These are phyloP conservation scores for Ploettnerulaceae sp. DNA, from an alignment of 2,329 filamentous ascomycete species.

Conservation along the genomic window DNA sequence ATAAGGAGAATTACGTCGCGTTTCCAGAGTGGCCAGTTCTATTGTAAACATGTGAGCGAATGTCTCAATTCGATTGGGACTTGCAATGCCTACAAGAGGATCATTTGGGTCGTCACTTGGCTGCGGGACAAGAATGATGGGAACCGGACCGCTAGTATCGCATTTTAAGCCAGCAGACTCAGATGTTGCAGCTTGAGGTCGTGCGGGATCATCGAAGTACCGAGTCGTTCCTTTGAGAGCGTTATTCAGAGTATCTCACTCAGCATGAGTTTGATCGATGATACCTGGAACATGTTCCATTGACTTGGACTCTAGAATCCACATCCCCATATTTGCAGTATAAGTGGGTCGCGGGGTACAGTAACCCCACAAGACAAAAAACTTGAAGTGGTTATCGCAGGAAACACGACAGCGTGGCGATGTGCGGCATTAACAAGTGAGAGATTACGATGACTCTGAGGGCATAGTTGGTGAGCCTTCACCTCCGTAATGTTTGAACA, in stretches of 20 bases:
- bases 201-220: slow-evolving; percentile 57
- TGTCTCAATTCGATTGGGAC: not conserved
- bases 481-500: too few relatives aligned
- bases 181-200: slow-evolving; percentile 40
- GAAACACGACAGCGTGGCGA: too few relatives aligned
- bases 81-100: slow-evolving; percentile 54
- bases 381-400: too few relatives aligned
- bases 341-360: not conserved
- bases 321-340: slow-evolving; percentile 41
- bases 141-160: slow-evolving; percentile 59
- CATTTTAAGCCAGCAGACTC: slow-evolving; percentile 58
- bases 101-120: slow-evolving; percentile 89
- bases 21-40: slow-evolving; percentile 83
- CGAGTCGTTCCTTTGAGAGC: slow-evolving; percentile 49
- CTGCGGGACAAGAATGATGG: slow-evolving; percentile 83
- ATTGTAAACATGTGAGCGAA: slow-evolving; percentile 16
- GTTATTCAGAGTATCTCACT: slow-evolving; percentile 1
- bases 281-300: slow-evolving; percentile 70
- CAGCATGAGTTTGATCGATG: slow-evolving; percentile 20
- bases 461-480: too few relatives aligned
- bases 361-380: slow-evolving; percentile 3
- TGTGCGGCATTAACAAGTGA: too few relatives aligned
- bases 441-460: too few relatives aligned
- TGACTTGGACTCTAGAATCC: slow-evolving; percentile 64
- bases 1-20: slow-evolving; percentile 76